Base-by-base conservation (phyloP, 2,329 filamentous ascomycete species). In the Aureobasidium sp. region DNA sequence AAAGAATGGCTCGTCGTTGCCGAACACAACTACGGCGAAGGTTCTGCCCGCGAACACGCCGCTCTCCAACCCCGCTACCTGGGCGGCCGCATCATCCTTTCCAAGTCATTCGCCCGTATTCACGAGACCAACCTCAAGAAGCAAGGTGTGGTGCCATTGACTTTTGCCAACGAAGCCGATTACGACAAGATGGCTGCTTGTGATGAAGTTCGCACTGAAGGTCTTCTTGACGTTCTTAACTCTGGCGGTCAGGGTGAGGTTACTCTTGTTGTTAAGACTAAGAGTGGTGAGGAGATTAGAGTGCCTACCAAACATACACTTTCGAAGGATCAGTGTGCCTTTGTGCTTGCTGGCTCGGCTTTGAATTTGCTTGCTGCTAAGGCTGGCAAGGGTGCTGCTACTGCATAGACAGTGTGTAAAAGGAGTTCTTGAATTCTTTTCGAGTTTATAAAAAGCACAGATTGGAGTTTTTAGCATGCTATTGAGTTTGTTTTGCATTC, bases 71-170 rank as follows among this genome's bases (percentile, higher is more conserved):
- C 91, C 2, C 83, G 91, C n/a, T 96, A 92, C 77, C 86, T 96
- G 2, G 92, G 91, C 63, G 90, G 89, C 23, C 84, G 90, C 55
- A 81, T 96, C 71, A 91, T 96, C 63, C 82, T 96, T 20, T 82
- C 88, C 62, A 96, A 96, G 80, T 89, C 84, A 41, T 96, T 96
- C 72, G 91, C 91, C 0, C 87, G 91, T 59, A 96, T 96, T 73
- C 91, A 96, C 79, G 91, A 96, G 81, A 96, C 91, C 34, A 96
- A 96, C 75, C 79, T 96, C 67, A 96, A 96, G 85, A 96, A 96
- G 80, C 94, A 99, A 79, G 94, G 94, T 66, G 89, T 99, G 37
- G 91, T 99, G 48, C 94, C 94, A 1, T 80, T 99, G 69, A 97
- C 91, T 0, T 96, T 99, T 72, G 90, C 80, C 50, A 82, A 96